Percentiles rank a stretch among this genome's conserved stretches.
Conservation (phyloP, 805 yeast genomes). For the Sugiyamaella qingdaonensis region DNA sequence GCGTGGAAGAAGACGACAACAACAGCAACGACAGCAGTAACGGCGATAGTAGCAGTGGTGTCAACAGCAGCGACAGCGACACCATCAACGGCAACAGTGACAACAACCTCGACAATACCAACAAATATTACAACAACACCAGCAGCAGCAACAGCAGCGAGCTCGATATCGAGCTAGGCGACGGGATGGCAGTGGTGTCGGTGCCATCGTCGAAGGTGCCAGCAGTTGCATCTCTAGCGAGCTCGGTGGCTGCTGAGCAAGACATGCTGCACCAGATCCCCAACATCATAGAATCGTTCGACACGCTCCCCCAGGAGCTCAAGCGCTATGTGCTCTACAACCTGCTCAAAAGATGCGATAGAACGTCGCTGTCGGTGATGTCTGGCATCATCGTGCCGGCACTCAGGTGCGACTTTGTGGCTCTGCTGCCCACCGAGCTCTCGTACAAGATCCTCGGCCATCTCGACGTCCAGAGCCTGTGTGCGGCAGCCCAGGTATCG, state of each 20-base stretch:
- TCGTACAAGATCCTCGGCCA: conserved; percentile 58
- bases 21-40: too few relatives aligned
- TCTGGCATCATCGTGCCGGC: conserved; percentile 47
- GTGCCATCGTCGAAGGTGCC: conserved; percentile 1
- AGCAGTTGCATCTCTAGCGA: conserved; percentile 4
- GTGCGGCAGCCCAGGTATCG: conserved; percentile 60
- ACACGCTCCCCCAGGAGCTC: conserved; percentile 41
- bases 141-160: not conserved
- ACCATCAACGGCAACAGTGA: not conserved
- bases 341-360: conserved; percentile 53
- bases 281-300: conserved; percentile 29
- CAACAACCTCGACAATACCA: not conserved
- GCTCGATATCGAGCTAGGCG: not conserved
- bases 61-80: not conserved
- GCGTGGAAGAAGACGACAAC: not conserved
- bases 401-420: conserved; percentile 68
- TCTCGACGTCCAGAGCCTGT: conserved; percentile 60
- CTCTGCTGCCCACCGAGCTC: conserved; percentile 71
- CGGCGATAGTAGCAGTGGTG: not conserved
- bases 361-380: conserved; percentile 59
- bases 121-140: too few relatives aligned
- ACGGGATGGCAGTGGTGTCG: not conserved
- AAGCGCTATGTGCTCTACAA: conserved; percentile 49
- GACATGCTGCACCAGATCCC: conserved; percentile 23
- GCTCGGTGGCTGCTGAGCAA: not conserved